A percentile compares a stretch with the other conserved stretches of the same genome.
Conservation (phyloP, 805 yeast genomes). For the Priceomyces fermenticarens region DNA sequence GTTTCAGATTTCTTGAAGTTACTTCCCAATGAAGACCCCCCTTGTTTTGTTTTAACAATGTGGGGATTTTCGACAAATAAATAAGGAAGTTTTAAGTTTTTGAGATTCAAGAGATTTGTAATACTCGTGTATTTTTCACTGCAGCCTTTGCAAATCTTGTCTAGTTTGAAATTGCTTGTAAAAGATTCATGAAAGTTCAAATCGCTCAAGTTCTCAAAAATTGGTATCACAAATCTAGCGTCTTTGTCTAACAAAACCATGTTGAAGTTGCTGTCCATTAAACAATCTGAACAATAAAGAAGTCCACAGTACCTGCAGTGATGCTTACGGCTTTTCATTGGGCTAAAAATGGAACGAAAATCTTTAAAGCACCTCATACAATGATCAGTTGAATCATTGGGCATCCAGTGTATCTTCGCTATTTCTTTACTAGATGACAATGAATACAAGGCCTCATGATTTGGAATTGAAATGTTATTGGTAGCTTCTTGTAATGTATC, state of each 20-base stretch:
- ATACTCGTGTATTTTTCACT: constrained; percentile 20
- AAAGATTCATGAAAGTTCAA: constrained; percentile 2
- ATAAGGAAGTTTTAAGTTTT: constrained; percentile 11
- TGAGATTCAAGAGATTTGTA: constrained; percentile 6
- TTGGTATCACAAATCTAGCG: constrained; percentile 38
- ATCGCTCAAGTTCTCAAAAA: constrained; percentile 19
- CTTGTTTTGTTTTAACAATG: constrained; percentile 6
- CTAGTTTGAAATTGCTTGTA: constrained; percentile 16
- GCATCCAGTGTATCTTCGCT: constrained; percentile 52
- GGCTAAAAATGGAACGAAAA: constrained; percentile 28
- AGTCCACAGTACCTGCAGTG: constrained; percentile 54
- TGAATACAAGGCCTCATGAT: not conserved
- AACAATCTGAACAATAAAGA: constrained; percentile 38
- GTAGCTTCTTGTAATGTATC: constrained; percentile 1
- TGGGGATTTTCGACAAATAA: constrained; percentile 36
- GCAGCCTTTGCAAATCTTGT: constrained; percentile 34
- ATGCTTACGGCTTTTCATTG: constrained; percentile 34
- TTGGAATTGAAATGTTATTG: not conserved
- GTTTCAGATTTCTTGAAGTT: not conserved
- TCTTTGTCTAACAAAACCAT: constrained; percentile 18
- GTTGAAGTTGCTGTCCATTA: constrained; percentile 8
- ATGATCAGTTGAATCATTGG: constrained; percentile 35
- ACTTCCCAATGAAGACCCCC: constrained; percentile 1
- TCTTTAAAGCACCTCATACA: constrained; percentile 42
- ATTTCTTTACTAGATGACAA: constrained; percentile 33